phyloP scores from a whole-genome alignment of 2,329 filamentous ascomycete genomes.

The Erysiphe neolycopersici region DNA sequence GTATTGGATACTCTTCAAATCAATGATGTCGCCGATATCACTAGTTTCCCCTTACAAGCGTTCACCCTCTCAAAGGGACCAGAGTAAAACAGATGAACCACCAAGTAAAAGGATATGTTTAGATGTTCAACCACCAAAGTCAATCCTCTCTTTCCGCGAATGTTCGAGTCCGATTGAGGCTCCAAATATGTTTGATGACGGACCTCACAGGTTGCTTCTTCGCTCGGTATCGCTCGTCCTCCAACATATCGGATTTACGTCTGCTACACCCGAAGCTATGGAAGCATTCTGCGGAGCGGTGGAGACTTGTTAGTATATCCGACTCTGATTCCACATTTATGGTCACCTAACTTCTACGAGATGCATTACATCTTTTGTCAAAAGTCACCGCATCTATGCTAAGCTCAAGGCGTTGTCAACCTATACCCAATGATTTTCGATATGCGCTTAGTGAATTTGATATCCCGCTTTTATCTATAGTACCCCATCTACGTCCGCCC shows the following conservation, averaged over 20 bases:
- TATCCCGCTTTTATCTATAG: constrained; percentile 23
- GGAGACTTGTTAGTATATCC: constrained; percentile 25
- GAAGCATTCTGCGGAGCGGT: constrained; percentile 28
- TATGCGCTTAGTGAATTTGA: constrained; percentile 24
- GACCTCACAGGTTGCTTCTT: constrained; percentile 16
- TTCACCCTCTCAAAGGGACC: constrained; percentile 6
- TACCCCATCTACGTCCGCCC: constrained; percentile 28
- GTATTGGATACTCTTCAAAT: too few relatives aligned
- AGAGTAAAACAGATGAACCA: constrained; percentile 7
- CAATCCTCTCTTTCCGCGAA: neutral
- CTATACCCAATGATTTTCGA: constrained; percentile 30
- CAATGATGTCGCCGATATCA: constrained; percentile 7
- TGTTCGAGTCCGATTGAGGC: neutral
- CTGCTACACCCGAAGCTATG: constrained; percentile 26
- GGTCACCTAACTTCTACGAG: constrained; percentile 6
- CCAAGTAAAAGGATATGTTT: constrained; percentile 8
- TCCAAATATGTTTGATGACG: constrained; percentile 10
- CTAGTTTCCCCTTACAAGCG: constrained; percentile 8
- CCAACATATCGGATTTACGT: constrained; percentile 29
- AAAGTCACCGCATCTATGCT: constrained; percentile 11
- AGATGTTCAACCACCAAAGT: constrained; percentile 8
- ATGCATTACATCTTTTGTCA: constrained; percentile 11
- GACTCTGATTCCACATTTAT: neutral
- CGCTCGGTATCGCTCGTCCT: constrained; percentile 29
- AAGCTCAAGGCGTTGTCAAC: constrained; percentile 19